Base-by-base conservation (phyloP, 306 rosid species). In the Acacia confusa region DNA sequence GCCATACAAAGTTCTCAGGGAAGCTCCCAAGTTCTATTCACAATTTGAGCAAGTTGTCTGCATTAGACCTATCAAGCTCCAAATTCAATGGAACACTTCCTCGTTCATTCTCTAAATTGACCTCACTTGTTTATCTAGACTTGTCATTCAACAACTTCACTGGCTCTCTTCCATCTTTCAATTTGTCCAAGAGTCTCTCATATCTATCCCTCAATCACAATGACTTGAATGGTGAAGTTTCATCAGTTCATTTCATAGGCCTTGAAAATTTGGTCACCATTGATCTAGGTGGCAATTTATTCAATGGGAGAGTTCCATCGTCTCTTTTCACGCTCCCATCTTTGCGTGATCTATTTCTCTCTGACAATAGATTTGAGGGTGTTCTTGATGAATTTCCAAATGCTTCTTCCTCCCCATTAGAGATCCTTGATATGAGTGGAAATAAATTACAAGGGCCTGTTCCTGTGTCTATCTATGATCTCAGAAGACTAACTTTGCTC, bases 371-470 rank as follows among this genome's bases (percentile, higher is more conserved):
- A 17, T 52, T 90, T 25, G 36, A 45, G 52, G 88, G 90, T 6
- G 4, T 11, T 17, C 50, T 86, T 1, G 61, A 14, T 60, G 87
- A 86, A 17, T 67, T 84, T 44, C 20, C 27, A 0, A 72, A 2
- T 8, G 13, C 70, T 28, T 67, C 75, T 53, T 43, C 78, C 6
- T 34, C 69, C 3, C 1, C 25, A 0, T 6, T 84, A 9, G 55
- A 87, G 38, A 73, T 74, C 30, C 61, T 91, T 41, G 92, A 85
- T 81, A 76, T 93, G 32, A 19, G 77, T 4, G 32, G 55, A 69
- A 92, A 92, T 66, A 82, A 73, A 0, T 74, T 91, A 24, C 78
- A 76, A 74, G 92, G 97, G 5, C 77, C 67, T 3, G 53, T 93
- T 47, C 94, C 90, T 0, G 0, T 0, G 32, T 86, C 82, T 2